Base-by-base conservation (phyloP, 768 basidiomycete species). In the Kondoa malvinella region DNA sequence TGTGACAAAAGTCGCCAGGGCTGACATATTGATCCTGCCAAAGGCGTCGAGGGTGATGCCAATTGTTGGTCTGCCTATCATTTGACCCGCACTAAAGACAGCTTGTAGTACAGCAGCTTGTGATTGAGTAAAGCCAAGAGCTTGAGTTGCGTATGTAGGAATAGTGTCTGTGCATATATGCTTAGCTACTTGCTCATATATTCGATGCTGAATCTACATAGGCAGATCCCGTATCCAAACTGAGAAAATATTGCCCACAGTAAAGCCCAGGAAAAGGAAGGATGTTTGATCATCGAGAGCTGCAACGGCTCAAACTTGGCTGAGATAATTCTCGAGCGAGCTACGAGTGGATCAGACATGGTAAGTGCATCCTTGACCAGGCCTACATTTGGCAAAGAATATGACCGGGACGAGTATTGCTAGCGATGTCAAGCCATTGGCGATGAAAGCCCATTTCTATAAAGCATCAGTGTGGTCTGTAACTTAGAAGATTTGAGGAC, bases 81-180 rank as follows among this genome's bases (percentile, higher is more conserved):
- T 73, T 66, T 77, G 76, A 15, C 76, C 77, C 2, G 76, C 77
- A 25, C 76, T 65, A 56, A 78, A 72, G 64, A 77, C 71, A 40
- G 77, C 73, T 63, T 77, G 77, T 26, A 78, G 69, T 4, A 74
- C 75, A 2, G 77, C 72, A 16, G 75, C 76, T 67, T 76, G 70
- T 15, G 73, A 68, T 71, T 78, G 77, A 0, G 77, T 69, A 1
- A 78, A 68, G 14, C 70, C 66, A 16, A 78, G 69, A 4, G 69
- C 77, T 32, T 67, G 63, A 0, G 77, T 77, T 21, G 76, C 74
- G 72, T 73, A 77, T 25, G 76, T 75, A 4, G 77, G 74, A 33
- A 77, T 70, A 33, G 66, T 14, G 26, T 25, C 29, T 26, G 63
- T 15, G 63, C 21, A 64, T 8, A 29, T 4, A 25, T 26, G 14